Evolutionary conservation across 139 green algal genomes (phyloP), one percentile per base, ranked within the genome.

Genomic region (Desmodesmus armatus): DNA sequence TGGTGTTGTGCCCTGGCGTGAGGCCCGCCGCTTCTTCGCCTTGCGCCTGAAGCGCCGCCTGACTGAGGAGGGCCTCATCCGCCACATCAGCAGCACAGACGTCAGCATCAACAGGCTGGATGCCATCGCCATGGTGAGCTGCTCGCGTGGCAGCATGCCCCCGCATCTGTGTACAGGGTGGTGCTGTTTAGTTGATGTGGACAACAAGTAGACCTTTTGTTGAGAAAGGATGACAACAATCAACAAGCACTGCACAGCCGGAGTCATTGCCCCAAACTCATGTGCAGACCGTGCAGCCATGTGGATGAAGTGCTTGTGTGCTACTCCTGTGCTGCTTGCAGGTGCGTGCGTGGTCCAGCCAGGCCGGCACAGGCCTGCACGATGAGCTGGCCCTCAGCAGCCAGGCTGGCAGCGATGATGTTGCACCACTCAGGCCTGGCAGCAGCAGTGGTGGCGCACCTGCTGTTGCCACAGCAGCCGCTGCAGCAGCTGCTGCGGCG

Each of bases 1-100:
- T 9, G 92, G 90, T 74, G 92, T 99, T 2, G 95, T 99, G 55
- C 93, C 96, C 17, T 99, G 96, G 97, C 62, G 74, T 7, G 40
- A 92, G 25, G 93, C 96, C 0, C 92, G 98, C 40, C 31, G 81
- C 39, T 99, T 98, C 90, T 96, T 99, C 44, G 91, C 90, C 13
- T 75, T 62, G 1, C 93, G 96, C 40, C 92, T 99, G 25, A 86
- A 87, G n/a, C 89, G 95, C 7, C 88, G 95, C 21, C 88, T 97
- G 27, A 84, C 89, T 5, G 94, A 97, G 88, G 94, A 94, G 76
- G 88, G 87, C 51, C 84, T 96, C 41, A 70, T 92, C 4, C 75
- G 83, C 5, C 93, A 96, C 72, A 87, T 95, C 21, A 84, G 77
- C 41, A 82, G 77, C 66, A 91, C 91, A 17, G 80, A 86, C n/a